phyloP scores from a whole-genome alignment of 2,329 filamentous ascomycete species.

The Microthyrium microscopicum region DNA sequence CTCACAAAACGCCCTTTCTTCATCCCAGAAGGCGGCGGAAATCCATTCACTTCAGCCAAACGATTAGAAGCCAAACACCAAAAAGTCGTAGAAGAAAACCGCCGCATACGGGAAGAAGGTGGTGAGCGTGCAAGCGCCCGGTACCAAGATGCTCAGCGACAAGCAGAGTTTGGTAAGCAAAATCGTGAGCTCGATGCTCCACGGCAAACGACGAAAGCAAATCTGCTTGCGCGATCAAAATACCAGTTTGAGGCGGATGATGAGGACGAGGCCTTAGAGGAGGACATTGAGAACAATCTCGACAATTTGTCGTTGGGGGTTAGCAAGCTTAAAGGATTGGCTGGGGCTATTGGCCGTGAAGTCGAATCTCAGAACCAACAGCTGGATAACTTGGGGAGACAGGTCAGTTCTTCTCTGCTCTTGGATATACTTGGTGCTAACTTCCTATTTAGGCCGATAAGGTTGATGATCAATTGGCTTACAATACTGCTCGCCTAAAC shows the following conservation, averaged over 20 bases:
- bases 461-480: slow-evolving; percentile 65
- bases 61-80: neutral
- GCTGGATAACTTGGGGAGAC: slow-evolving; percentile 60
- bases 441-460: too few species aligned
- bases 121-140: too few species aligned
- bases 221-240: slow-evolving; percentile 47
- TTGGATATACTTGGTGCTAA: slow-evolving; percentile 25
- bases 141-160: too few species aligned
- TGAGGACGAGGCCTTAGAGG: slow-evolving; percentile 10
- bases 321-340: slow-evolving; percentile 54
- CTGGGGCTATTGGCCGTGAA: slow-evolving; percentile 57
- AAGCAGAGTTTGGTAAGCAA: neutral
- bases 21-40: slow-evolving; percentile 69
- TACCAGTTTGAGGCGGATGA: slow-evolving; percentile 53
- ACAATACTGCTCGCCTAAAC: slow-evolving; percentile 58
- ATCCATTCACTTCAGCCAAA: slow-evolving; percentile 39
- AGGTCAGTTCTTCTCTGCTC: slow-evolving; percentile 22
- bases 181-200: neutral
- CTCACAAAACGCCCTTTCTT: too few species aligned
- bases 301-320: slow-evolving; percentile 25
- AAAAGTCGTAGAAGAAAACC: slow-evolving; percentile 2
- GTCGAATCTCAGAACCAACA: slow-evolving; percentile 61
- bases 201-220: slow-evolving; percentile 31
- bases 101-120: too few species aligned
- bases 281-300: slow-evolving; percentile 12